A percentile compares a stretch with the other conserved stretches of the same genome.
Conservation (phyloP, 306 rosid species). For the Pyrus bretschneideri region DNA sequence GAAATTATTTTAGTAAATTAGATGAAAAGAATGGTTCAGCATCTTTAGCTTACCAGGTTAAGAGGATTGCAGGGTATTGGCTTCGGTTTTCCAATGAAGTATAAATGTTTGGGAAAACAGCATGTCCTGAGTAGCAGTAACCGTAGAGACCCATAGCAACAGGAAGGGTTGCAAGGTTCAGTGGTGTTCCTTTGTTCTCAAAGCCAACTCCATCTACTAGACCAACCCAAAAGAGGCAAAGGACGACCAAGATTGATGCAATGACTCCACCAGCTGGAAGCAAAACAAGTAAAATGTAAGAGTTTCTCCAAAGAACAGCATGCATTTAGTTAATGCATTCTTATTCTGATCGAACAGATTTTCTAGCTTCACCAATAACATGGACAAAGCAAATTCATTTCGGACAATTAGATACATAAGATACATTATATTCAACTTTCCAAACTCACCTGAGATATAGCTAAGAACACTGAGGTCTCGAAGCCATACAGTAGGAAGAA, state of each 20-base stretch:
- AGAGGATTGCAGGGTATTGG: constrained; percentile 67
- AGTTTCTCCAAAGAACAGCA: not conserved
- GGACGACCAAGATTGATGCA: constrained; percentile 68
- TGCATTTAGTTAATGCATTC: not conserved
- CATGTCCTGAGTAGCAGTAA: constrained; percentile 96
- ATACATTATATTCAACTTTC: not conserved
- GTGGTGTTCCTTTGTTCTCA: constrained; percentile 55
- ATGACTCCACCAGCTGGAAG: constrained; percentile 81
- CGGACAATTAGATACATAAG: not conserved
- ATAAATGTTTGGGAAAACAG: constrained; percentile 92
- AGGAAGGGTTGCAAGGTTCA: constrained; percentile 72
- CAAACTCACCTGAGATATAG: constrained; percentile 75
- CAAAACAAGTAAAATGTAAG: not conserved
- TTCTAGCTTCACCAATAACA: not conserved
- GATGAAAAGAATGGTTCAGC: not conserved
- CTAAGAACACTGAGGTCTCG: constrained; percentile 89
- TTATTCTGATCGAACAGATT: not conserved
- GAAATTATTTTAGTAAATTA: not conserved
- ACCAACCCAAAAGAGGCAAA: constrained; percentile 80
- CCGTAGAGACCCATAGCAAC: constrained; percentile 97
- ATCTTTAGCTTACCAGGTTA: constrained; percentile 53
- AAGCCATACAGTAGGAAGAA: constrained; percentile 96
- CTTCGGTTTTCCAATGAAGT: constrained; percentile 76
- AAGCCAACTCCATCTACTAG: constrained; percentile 63
- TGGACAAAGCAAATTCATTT: not conserved